Evolutionary conservation across 768 basidiomycete genomes (phyloP).

Genomic region (Mycena rosella): DNA sequence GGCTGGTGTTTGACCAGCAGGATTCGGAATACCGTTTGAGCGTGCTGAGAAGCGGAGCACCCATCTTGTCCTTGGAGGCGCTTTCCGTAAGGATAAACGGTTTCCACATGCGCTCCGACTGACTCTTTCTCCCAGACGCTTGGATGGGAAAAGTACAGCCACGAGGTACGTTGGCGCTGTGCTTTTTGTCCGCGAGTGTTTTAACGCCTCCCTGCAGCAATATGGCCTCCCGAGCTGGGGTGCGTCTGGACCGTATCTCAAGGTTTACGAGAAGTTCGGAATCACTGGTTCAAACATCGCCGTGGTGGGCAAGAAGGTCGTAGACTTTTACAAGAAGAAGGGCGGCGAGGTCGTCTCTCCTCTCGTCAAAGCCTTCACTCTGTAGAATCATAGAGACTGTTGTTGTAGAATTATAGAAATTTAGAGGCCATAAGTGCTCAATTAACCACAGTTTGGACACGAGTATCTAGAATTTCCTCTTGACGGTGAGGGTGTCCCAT

Average conservation of each 20-base stretch:
- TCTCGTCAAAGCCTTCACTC: slow-evolving; percentile 76
- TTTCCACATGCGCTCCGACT: slow-evolving; percentile 6
- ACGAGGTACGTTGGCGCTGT: slow-evolving; percentile 65
- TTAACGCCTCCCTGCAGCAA: slow-evolving; percentile 58
- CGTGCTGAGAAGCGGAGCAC: slow-evolving; percentile 90
- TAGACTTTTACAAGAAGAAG: slow-evolving; percentile 87
- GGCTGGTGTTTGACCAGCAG: slow-evolving; percentile 90
- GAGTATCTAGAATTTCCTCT: slow-evolving; percentile 62
- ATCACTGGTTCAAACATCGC: slow-evolving; percentile 87
- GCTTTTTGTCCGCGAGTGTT: background rate
- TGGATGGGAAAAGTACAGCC: slow-evolving; percentile 92
- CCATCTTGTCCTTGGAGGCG: slow-evolving; percentile 92
- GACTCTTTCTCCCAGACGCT: slow-evolving; percentile 60
- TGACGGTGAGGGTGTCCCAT: slow-evolving; percentile 86
- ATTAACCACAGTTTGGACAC: slow-evolving; percentile 1
- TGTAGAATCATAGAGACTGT: slow-evolving; percentile 32
- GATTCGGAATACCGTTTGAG: slow-evolving; percentile 81
- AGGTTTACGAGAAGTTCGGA: slow-evolving; percentile 93
- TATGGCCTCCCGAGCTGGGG: slow-evolving; percentile 84
- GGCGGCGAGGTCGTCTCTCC: slow-evolving; percentile 81
- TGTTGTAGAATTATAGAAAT: slow-evolving; percentile 35
- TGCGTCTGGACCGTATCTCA: slow-evolving; percentile 89
- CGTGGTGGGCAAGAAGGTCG: slow-evolving; percentile 84
- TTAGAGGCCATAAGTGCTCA: slow-evolving; percentile 24
- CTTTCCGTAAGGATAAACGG: slow-evolving; percentile 55